Base-by-base conservation (phyloP, 1,139 yeast genomes). In the Blastobotrys petasosporus region DNA sequence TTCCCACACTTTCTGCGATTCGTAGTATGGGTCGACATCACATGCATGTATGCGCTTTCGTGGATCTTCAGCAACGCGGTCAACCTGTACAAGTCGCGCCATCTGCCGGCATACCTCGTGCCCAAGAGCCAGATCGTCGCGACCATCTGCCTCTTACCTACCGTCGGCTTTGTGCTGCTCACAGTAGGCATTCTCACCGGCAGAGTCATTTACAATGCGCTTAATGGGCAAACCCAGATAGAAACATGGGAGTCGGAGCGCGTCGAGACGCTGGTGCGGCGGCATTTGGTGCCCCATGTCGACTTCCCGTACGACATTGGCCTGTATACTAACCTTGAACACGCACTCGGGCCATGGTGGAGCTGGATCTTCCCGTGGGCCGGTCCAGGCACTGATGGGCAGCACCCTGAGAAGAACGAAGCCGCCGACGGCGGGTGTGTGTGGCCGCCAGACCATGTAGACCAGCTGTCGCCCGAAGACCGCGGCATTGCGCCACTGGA, bases 211-310 rank as follows among this genome's bases (percentile, higher is more conserved):
- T 63, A 71, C 44, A 79, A 82, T 57, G 56, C 76, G 2, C 60
- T 77, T 44, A 69, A 71, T 35, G 96, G 97, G n/a, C 82, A 79
- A 75, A 81, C 97, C 2, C 95, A 87, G 62, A 90, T 92, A 48
- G 98, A 92, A 64, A 71, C 76, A 2, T 92, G 98, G 98, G 97
- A 92, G 58, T 67, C 74, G 67, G 97, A 92, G 54, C 73, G 97
- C 51, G 69, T 87, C 1, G 87, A 80, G 47, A 71, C 80, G 7
- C 85, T 82, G 54, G 74, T 82, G 49, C 71, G 70, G n/a, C 58
- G 68, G 3, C 37, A 37, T 32, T 49, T 65, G 32, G 56, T 58
- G 13, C 54, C 53, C 1, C 48, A 51, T n/a, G 61, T 57, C n/a
- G 64, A 58, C 0, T 92, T 92, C 60, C 97, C 97, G 0, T 92